Base-by-base conservation (phyloP, 495 filamentous ascomycete genomes). In the Talaromyces thailandensis region DNA sequence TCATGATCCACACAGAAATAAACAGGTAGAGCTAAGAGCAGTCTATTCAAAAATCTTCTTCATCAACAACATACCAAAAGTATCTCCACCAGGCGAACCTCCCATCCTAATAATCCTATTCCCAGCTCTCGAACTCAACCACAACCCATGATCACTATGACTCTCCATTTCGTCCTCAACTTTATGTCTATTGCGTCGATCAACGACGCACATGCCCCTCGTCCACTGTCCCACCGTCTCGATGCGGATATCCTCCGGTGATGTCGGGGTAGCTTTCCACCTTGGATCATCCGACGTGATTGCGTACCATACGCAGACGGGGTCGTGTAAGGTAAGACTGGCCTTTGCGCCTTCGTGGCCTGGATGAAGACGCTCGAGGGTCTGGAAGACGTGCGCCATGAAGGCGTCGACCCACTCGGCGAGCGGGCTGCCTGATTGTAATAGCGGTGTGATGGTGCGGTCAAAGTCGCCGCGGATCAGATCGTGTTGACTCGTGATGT, bases 141-240 rank as follows among this genome's bases (percentile, higher is more conserved):
- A 97, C 8, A 85, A 81, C 21, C 86, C 85, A 43, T 84, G 82
- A 67, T 96, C 92, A 56, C 77, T 82, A 21, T 80, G 63, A 58
- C 78, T 74, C 60, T 89, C 80, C 40, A 76, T 71, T 35, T 86
- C 84, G 11, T 73, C 76, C n/a, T 82, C 85, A 2, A 84, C 76
- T 63, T 79, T 84, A 65, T 84, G 85, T 52, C 82, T 72, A 52
- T 75, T 81, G 14, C 94, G 80, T 9, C 85, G 76, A 73, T 98
- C 95, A 35, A 91, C 77, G 18, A 98, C 82, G 70, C 91, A 92
- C 87, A 92, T 90, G 2, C 94, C 94, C 50, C 88, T 79, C 58
- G 93, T 96, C 94, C 94, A 98, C 74, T 98, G 93, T 5, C 94
- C 94, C 31, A 81, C 70, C 1, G 90, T 90, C 71, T 98, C 94